A percentile compares a stretch with the other conserved stretches of the same genome.
Evolutionary conservation across 768 basidiomycete species (phyloP).

Genomic region (Mycena galopus): DNA sequence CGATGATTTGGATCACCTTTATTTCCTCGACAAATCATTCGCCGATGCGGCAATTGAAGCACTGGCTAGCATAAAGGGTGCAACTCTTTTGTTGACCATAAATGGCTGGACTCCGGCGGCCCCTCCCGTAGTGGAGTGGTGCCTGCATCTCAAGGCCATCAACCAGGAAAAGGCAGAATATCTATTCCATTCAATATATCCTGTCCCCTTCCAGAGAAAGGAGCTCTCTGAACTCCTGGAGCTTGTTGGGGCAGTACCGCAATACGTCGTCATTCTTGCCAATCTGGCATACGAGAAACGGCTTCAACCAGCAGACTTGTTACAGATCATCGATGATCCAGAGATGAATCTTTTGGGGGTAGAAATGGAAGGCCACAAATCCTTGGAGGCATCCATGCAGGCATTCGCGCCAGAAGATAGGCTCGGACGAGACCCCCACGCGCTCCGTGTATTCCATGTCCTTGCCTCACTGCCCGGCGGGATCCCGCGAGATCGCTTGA

Average conservation of each 20-base stretch:
- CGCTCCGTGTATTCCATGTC: constrained; percentile 15
- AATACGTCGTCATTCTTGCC: constrained; percentile 21
- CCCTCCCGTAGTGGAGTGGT: constrained; percentile 2
- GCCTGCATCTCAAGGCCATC: constrained; percentile 2
- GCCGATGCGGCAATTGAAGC: constrained; percentile 1
- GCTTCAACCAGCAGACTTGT: constrained; percentile 18
- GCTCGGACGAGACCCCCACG: constrained; percentile 10
- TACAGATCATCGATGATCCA: constrained; percentile 8
- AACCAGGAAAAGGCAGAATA: constrained; percentile 9
- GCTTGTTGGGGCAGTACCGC: constrained; percentile 5
- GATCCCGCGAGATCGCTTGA: constrained; percentile 5
- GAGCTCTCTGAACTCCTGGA: constrained; percentile 12
- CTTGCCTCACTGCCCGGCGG: constrained; percentile 16
- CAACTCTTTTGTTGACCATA: background rate
- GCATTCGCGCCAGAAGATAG: constrained; percentile 18
- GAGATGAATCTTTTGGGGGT: constrained; percentile 18
- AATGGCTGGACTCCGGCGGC: constrained; percentile 1
- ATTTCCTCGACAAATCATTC: constrained; percentile 12
- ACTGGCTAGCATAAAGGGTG: background rate
- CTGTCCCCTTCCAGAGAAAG: constrained; percentile 1
- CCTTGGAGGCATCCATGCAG: constrained; percentile 15
- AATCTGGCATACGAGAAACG: constrained; percentile 17
- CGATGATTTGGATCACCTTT: constrained; percentile 19
- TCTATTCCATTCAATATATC: constrained; percentile 12
- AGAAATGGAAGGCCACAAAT: constrained; percentile 3